A percentile compares a stretch with the other conserved stretches of the same genome.
Conservation (phyloP, 768 basidiomycete genomes). For the Crucibulum laeve region DNA sequence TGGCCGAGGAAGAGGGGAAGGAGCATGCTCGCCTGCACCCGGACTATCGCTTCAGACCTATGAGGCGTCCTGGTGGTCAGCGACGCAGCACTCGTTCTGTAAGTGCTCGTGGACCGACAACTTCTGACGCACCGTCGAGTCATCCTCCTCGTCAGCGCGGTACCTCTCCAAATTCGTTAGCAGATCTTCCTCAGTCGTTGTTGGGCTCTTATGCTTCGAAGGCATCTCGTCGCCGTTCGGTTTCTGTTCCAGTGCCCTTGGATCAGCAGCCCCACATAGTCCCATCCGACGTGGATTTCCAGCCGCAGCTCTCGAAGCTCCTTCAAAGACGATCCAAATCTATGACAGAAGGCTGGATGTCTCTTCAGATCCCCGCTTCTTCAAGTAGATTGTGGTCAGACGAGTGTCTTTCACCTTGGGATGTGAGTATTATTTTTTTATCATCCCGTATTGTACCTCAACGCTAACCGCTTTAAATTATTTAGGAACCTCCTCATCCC, state of each 20-base stretch:
- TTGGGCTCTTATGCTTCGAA: not conserved
- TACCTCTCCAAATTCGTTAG: conserved; percentile 8
- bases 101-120: conserved; percentile 2
- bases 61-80: conserved; percentile 29
- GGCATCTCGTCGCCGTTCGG: not conserved
- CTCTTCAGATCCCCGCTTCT: not conserved
- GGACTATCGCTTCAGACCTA: conserved; percentile 59
- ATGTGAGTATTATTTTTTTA: not conserved
- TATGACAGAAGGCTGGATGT: not conserved
- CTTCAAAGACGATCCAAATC: not conserved
- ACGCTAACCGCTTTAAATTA: no score
- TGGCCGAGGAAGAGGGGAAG: conserved; percentile 52
- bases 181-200: conserved; percentile 6
- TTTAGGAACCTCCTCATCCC: no score
- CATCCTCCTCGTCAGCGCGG: conserved; percentile 5
- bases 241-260: not conserved
- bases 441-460: not conserved
- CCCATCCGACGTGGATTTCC: no score
- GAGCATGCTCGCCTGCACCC: conserved; percentile 57
- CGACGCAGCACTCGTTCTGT: conserved; percentile 18
- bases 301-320: not conserved
- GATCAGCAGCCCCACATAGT: no score
- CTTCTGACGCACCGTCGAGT: conserved; percentile 1
- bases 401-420: not conserved
- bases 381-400: not conserved